A percentile compares a stretch with the other conserved stretches of the same genome.
Evolutionary conservation across 441 rosid genomes (phyloP).

Genomic region (Viola pubescens): DNA sequence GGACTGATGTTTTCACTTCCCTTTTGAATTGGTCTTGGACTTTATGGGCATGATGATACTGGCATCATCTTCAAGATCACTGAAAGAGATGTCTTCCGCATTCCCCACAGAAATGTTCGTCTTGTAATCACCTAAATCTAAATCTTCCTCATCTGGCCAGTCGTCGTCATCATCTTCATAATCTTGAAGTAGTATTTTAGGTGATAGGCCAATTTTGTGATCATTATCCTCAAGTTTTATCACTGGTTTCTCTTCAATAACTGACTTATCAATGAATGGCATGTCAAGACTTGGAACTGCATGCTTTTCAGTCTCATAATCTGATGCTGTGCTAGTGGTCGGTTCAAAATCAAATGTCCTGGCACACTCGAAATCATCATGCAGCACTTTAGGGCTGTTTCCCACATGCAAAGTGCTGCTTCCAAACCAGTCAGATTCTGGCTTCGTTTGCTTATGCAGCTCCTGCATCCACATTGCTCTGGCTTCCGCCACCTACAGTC

Average conservation of each 20-base stretch:
- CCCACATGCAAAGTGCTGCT: constrained; percentile 12
- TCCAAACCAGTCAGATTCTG: constrained; percentile 38
- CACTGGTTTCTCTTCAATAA: constrained; percentile 48
- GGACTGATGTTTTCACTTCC: constrained; percentile 19
- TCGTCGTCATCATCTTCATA: constrained; percentile 73
- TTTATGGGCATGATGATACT: constrained; percentile 38
- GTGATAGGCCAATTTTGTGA: constrained; percentile 20
- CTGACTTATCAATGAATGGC: constrained; percentile 57
- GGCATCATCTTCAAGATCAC: constrained; percentile 87
- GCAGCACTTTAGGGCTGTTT: constrained; percentile 11
- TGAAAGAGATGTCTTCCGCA: constrained; percentile 84
- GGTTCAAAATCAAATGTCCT: constrained; percentile 42
- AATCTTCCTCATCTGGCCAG: constrained; percentile 76
- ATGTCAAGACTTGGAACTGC: constrained; percentile 40
- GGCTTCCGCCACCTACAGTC: constrained; percentile 64
- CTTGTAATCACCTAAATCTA: constrained; percentile 41
- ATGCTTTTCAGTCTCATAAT: constrained; percentile 52
- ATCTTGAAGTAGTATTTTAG: constrained; percentile 35
- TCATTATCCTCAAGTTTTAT: constrained; percentile 26
- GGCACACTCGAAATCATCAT: constrained; percentile 29
- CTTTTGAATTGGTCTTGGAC: constrained; percentile 27
- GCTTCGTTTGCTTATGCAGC: constrained; percentile 54
- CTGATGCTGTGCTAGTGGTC: constrained; percentile 29
- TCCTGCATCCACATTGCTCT: constrained; percentile 62
- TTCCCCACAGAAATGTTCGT: constrained; percentile 38